Evolutionary conservation across 176 grass and related monocot species (phyloP).

Genomic region (Hyparrhenia diplandra): DNA sequence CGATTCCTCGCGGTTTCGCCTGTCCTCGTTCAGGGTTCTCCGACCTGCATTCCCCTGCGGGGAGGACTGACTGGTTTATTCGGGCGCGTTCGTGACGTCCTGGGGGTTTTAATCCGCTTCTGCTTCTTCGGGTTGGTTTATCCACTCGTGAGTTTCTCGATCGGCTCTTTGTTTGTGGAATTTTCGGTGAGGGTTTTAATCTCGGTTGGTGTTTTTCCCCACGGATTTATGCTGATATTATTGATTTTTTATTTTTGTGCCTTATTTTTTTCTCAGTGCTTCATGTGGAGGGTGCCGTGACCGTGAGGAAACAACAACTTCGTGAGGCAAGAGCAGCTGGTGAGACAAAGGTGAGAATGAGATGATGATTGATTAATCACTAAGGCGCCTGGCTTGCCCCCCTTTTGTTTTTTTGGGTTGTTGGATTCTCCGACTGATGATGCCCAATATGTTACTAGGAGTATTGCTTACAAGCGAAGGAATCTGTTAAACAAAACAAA

Average conservation of each 20-base stretch:
- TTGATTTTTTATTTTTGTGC: not conserved
- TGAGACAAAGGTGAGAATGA: conserved; percentile 41
- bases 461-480: conserved; percentile 29
- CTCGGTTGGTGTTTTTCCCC: not conserved
- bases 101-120: not conserved
- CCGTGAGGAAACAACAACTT: conserved; percentile 28
- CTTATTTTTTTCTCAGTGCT: conserved; percentile 13
- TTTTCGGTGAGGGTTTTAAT: conserved; percentile 5
- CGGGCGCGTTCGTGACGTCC: not conserved
- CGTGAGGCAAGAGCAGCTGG: conserved; percentile 8
- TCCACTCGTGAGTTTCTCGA: too few species aligned
- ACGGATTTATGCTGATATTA: not conserved
- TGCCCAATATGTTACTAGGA: not conserved
- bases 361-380: conserved; percentile 45
- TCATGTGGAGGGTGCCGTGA: conserved; percentile 22
- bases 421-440: conserved; percentile 17
- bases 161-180: not conserved
- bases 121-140: not conserved
- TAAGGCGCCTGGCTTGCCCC: conserved; percentile 3
- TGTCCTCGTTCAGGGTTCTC: not conserved
- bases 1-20: not conserved
- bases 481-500: not conserved
- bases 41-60: conserved; percentile 29
- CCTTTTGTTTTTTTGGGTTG: conserved; percentile 27
- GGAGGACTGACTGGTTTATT: conserved; percentile 4